Percentiles rank a stretch among this genome's conserved stretches.
phyloP scores from a whole-genome alignment of 441 rosid species.

The Raphanus hybrid region DNA sequence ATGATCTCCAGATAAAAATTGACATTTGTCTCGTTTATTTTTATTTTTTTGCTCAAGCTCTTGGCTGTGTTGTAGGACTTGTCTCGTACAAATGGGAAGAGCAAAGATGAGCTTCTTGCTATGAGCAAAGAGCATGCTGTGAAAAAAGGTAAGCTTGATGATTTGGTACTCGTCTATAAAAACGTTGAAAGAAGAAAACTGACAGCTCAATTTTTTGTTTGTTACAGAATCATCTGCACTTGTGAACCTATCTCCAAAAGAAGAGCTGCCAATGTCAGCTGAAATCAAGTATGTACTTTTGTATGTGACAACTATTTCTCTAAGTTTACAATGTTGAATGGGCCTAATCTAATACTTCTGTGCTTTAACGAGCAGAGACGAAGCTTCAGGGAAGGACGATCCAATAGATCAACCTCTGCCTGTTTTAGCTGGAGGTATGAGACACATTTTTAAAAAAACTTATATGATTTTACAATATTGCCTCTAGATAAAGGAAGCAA shows the following conservation, averaged over 20 bases:
- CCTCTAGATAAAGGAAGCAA: background rate
- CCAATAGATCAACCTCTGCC: constrained; percentile 52
- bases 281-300: background rate
- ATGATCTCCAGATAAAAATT: constrained; percentile 3
- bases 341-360: constrained; percentile 21
- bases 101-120: constrained; percentile 89
- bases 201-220: constrained; percentile 25
- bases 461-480: constrained; percentile 1
- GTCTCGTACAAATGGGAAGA: constrained; percentile 87
- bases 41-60: background rate
- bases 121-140: constrained; percentile 68
- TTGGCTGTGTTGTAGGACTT: constrained; percentile 58
- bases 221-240: constrained; percentile 52
- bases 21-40: constrained; percentile 8
- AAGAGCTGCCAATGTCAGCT: constrained; percentile 46
- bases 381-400: constrained; percentile 55
- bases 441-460: background rate
- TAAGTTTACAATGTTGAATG: constrained; percentile 16
- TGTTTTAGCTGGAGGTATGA: constrained; percentile 52
- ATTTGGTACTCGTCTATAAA: background rate
- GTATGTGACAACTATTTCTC: constrained; percentile 14
- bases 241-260: constrained; percentile 56
- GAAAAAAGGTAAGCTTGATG: constrained; percentile 59
- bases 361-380: constrained; percentile 50
- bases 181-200: constrained; percentile 3